Evolutionary conservation across 2,329 filamentous ascomycete genomes (phyloP), one percentile per base, ranked within the genome.

Genomic region (Colletotrichum karsti): DNA sequence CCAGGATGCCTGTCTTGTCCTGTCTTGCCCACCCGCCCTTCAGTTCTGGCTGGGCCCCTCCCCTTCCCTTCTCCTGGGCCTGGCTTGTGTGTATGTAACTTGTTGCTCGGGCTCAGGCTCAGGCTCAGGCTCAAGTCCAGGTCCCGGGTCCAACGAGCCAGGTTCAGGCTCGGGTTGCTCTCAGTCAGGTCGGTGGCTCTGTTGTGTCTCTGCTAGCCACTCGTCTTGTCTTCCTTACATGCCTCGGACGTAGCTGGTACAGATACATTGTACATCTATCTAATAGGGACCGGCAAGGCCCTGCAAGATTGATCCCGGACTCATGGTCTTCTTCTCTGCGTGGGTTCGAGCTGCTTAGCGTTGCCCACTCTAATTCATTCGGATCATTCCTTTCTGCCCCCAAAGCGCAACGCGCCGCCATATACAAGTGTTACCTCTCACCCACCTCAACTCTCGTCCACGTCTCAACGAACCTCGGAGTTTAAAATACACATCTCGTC

Each of bases 401-500:
- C 50, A 30, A 53, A 53, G 24, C 46, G 18, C 56, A 33, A 28
- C 20, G 33, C 42, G 13, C 41, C 39, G 28, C 60, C 53, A 63
- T 63, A 63, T 63, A 66, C 63, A 33, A 56, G 51, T 44, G 42
- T 33, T 39, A 41, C 24, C 42, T 28, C 28, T 13, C 63, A 41
- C 33, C 20, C 37, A 50, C 20, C 50, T 22, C 50, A n/a, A 20
- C 50, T 37, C 33, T 8, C 50, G 3, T 18, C 35, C 41, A 35
- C 61, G 54, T 37, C 48, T 41, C 20, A 37, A 50, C 35, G 24
- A n/a, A 60, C 46, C n/a, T 24, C 53, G n/a, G 22, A 28, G 24
- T 65, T 66, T 39, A 66, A 66, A 60, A 46, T 50, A n/a, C 53
- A 41, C n/a, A 48, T 39, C 48, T 24, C 15, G 44, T 50, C 63